Base-by-base conservation (phyloP, 2,329 filamentous ascomycete genomes). In the Alternaria sp. region DNA sequence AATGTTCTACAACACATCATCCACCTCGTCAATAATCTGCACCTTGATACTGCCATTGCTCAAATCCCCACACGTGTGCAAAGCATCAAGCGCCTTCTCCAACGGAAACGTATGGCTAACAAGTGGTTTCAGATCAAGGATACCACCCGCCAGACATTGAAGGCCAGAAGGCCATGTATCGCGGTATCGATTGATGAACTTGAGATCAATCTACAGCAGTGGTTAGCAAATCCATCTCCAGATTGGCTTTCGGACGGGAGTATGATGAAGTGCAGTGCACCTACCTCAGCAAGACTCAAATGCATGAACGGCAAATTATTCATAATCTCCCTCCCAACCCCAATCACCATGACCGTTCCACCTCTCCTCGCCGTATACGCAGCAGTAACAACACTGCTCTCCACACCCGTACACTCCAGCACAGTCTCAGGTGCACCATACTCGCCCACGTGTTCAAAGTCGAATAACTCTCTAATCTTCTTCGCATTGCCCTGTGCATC, bases 101-200 rank as follows among this genome's bases (percentile, higher is more conserved):
- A 92, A 79, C 0, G 87, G 85, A 65, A 88, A 90, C 1, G 81
- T 83, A 74, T 92, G 89, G 11, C 89, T 88, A 4, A 91, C 85
- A 17, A 91, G 78, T 52, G 83, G 84, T 71, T 88, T 88, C 19
- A 90, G 79, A 71, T 91, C 85, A 9, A 92, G 73, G 1, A 91
- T 82, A 0, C 86, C 86, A 4, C 88, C 87, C 44, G 83, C 84
- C 26, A 92, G 73, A 51, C 86, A 87, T 7, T 86, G 82, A 32
- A 92, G 89, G 0, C 87, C 90, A 0, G 86, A 84, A 0, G 89
- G 89, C 89, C 90, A 92, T 0, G 89, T 91, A 71, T 91, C 88
- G 44, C 85, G 83, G 74, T 91, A 92, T 8, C 90, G 83, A 75
- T 92, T 91, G 74, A 91, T 91, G 79, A 92, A 92, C 40, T 86